These are phyloP conservation scores for Malassezia arunalokei DNA, from an alignment of 1,284 basidiomycete species.

Conservation along the genomic window DNA sequence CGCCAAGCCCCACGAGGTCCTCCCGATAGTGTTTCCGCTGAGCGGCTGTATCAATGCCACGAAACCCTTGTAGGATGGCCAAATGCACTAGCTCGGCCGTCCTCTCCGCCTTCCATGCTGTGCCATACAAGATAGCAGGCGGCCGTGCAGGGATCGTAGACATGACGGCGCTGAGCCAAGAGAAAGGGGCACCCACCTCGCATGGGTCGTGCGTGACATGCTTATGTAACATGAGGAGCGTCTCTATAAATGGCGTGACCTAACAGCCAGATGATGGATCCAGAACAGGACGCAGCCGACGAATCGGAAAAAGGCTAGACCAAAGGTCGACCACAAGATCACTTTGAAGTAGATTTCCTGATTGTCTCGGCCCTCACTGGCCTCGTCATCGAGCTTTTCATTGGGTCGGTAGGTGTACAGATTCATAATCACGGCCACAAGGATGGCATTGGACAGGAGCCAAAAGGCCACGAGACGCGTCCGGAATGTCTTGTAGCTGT, in stretches of 20 bases:
- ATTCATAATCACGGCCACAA: constrained; percentile 72
- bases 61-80: constrained; percentile 35
- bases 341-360: constrained; percentile 59
- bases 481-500: constrained; percentile 47
- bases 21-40: constrained; percentile 44
- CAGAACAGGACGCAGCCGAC: constrained; percentile 39
- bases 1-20: constrained; percentile 34
- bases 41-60: constrained; percentile 38
- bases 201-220: constrained; percentile 3
- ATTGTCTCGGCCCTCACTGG: constrained; percentile 28
- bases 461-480: constrained; percentile 45
- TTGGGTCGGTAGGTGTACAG: constrained; percentile 48
- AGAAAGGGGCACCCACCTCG: not conserved
- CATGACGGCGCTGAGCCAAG: not conserved
- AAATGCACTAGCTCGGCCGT: constrained; percentile 28
- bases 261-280: constrained; percentile 34
- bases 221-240: constrained; percentile 10
- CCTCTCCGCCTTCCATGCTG: constrained; percentile 37
- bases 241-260: constrained; percentile 26
- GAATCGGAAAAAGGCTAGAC: constrained; percentile 65
- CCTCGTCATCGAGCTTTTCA: constrained; percentile 50
- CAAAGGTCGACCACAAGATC: constrained; percentile 82
- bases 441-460: constrained; percentile 46
- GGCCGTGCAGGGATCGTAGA: constrained; percentile 5
- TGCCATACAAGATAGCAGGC: constrained; percentile 38